These are phyloP conservation scores for Chlorencoelia australis DNA, from an alignment of 2,329 filamentous ascomycete genomes.

Conservation along the genomic window DNA sequence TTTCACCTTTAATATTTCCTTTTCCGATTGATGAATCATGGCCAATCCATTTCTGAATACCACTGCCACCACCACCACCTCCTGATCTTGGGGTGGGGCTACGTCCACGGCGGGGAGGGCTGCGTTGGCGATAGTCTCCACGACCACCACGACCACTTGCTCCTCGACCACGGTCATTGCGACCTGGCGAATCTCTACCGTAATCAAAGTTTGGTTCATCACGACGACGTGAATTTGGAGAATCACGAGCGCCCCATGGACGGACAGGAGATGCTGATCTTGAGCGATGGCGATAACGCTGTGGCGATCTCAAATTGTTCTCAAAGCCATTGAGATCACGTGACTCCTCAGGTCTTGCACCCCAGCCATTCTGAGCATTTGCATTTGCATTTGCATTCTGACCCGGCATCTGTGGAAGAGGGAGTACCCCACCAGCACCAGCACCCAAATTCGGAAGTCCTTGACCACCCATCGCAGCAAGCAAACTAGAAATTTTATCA, in stretches of 20 bases:
- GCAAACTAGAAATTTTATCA: constrained; percentile 56
- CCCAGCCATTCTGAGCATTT: constrained; percentile 33
- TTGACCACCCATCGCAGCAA: constrained; percentile 25
- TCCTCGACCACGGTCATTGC: constrained; percentile 43
- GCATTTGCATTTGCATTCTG: constrained; percentile 20
- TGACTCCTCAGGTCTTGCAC: constrained; percentile 31
- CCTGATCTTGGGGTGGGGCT: constrained; percentile 46
- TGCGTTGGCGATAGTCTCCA: constrained; percentile 78
- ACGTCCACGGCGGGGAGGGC: constrained; percentile 60
- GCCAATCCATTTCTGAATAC: constrained; percentile 64
- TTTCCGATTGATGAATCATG: constrained; percentile 65
- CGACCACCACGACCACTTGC: constrained; percentile 44
- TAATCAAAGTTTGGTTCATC: constrained; percentile 56
- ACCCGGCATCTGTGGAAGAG: constrained; percentile 12
- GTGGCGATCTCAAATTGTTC: constrained; percentile 50
- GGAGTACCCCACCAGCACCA: constrained; percentile 21
- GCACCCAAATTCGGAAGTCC: constrained; percentile 21
- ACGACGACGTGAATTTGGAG: constrained; percentile 34
- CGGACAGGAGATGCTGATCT: constrained; percentile 73
- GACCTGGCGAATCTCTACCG: constrained; percentile 56
- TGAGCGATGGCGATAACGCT: constrained; percentile 49
- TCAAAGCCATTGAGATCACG: constrained; percentile 47
- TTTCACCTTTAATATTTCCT: constrained; percentile 64
- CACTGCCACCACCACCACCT: constrained; percentile 34
- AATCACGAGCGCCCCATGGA: constrained; percentile 55